phyloP scores from a whole-genome alignment of 371 early-diverging fungal species.

The Actinomortierella ambigua region DNA sequence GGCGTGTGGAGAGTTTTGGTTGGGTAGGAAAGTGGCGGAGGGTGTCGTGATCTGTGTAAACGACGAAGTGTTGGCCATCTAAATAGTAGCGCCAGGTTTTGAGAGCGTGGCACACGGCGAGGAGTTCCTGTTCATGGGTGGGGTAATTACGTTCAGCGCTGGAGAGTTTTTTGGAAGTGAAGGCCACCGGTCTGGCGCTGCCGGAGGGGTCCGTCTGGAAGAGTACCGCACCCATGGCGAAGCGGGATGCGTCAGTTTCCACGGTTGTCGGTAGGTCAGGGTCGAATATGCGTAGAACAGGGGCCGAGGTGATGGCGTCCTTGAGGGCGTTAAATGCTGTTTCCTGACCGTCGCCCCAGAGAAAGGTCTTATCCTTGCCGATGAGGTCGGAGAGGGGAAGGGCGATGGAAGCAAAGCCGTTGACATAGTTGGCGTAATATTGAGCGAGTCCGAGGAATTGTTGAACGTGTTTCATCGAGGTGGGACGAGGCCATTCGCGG shows the following conservation, averaged over 20 bases:
- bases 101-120: constrained; percentile 45
- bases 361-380: too few relatives aligned
- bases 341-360: too few relatives aligned
- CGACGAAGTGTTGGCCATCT: too few relatives aligned
- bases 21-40: too few relatives aligned
- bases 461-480: too few relatives aligned
- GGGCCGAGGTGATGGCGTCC: constrained; percentile 10
- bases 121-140: constrained; percentile 46
- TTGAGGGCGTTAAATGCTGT: constrained; percentile 27
- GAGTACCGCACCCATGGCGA: constrained; percentile 24
- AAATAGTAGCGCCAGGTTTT: constrained; percentile 16
- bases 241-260: constrained; percentile 21
- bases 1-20: too few relatives aligned
- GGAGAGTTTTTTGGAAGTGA: constrained; percentile 12
- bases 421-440: too few relatives aligned
- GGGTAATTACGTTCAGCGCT: constrained; percentile 38
- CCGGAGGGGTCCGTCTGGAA: constrained; percentile 11
- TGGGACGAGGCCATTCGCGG: constrained; percentile 10
- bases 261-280: constrained; percentile 10
- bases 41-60: too few relatives aligned
- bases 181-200: constrained; percentile 5
- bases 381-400: too few relatives aligned
- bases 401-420: too few relatives aligned
- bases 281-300: constrained; percentile 12
- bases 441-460: too few relatives aligned